These are phyloP conservation scores for Trypanosoma avium DNA, from an alignment of 208 protist genomes.

Conservation along the genomic window DNA sequence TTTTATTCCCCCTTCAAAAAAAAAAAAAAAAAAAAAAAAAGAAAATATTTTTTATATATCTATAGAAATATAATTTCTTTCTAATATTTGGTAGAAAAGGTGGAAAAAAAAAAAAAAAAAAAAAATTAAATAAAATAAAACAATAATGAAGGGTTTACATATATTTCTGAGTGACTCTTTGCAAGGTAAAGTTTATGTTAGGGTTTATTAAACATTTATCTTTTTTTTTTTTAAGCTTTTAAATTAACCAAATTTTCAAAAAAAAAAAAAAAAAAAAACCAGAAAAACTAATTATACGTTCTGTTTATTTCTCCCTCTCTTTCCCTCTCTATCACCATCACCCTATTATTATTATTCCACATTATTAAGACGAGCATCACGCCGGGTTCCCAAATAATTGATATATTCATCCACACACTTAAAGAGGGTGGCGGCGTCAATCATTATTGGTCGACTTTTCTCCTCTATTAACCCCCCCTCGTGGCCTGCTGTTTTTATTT, in stretches of 20 bases:
- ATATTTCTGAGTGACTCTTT: no score
- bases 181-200: no score
- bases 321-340: neutral
- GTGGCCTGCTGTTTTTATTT: neutral
- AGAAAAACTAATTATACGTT: neutral
- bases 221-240: no score
- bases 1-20: neutral
- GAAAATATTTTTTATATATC: neutral
- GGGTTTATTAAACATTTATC: no score
- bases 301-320: neutral
- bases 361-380: slow-evolving; percentile 37
- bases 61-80: no score
- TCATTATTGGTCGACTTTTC: slow-evolving; percentile 14
- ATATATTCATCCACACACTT: slow-evolving; percentile 64
- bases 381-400: slow-evolving; percentile 63
- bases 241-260: no score
- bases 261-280: slow-evolving; percentile 2
- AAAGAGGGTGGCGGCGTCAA: slow-evolving; percentile 46
- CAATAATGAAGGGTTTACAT: no score
- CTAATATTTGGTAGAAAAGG: no score
- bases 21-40: slow-evolving; percentile 11
- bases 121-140: no score
- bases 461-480: neutral
- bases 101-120: no score
- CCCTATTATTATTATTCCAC: no score